Base-by-base conservation (phyloP, 441 rosid species). In the Erysimum cheiri region DNA sequence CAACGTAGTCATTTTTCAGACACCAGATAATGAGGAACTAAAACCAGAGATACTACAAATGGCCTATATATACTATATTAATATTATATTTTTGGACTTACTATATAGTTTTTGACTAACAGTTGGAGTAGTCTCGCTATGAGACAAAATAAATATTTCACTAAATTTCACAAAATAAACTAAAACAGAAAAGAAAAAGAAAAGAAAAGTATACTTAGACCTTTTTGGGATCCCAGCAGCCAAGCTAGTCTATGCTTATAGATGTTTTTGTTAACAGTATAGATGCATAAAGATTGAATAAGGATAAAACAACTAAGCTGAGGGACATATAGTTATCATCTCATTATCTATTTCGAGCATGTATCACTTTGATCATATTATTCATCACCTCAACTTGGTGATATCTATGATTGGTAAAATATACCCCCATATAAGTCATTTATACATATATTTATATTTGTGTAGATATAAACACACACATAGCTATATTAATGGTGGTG, bases 101-200 rank as follows among this genome's bases (percentile, higher is more conserved):
- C 14, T 33, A 41, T n/a, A 61, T 44, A 15, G 26, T 31, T 60
- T 61, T 29, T 9, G 66, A 62, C 39, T 31, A 62, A 62, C 41
- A 11, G 15, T 41, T 44, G 54, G 29, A n/a, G n/a, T n/a, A 28
- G 15, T 19, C 17, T 10, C 29, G 6, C 15, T 31, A 62, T 17
- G 32, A 31, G 31, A 31, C 31, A 31, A 44, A 29, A 61, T 47
- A 29, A 61, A 43, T 31, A 37, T 62, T 17, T 44, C 53, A 60
- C 52, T 5, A 5, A 17, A 41, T 29, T 12, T 28, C 43, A 17
- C 19, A 19, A 7, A 43, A 19, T 36, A 58, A 37, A 37, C 26
- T 33, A 2, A 9, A 11, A 15, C 2, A 2, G 12, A 11, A 58
- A 37, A 11, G 4, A 14, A 7, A 17, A 3, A 14, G 4, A 7